Evolutionary conservation across 345 rosid species (phyloP).

Genomic region (Pistacia integerrima): DNA sequence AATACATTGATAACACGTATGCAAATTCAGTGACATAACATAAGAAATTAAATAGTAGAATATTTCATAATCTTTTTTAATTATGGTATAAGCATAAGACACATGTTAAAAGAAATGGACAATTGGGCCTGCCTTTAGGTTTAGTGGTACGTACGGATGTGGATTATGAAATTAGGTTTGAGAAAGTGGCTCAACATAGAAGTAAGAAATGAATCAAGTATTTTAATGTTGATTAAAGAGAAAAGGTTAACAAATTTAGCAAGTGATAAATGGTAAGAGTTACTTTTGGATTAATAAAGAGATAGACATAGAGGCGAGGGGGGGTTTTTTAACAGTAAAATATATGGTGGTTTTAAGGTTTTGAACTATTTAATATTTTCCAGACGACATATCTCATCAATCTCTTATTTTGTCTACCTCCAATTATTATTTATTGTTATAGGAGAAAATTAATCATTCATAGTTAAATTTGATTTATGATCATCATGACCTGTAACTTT

Average conservation of each 20-base stretch:
- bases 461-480: not conserved
- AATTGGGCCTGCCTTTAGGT: constrained; percentile 18
- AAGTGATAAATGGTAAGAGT: constrained; percentile 19
- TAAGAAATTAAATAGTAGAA: no score
- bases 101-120: not conserved
- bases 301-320: no score
- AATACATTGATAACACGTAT: no score
- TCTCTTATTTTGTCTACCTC: not conserved
- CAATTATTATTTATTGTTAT: no score
- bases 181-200: constrained; percentile 26
- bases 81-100: not conserved
- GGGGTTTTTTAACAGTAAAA: not conserved
- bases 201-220: constrained; percentile 17
- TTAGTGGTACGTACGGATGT: constrained; percentile 12
- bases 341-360: constrained; percentile 28
- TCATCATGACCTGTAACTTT: constrained; percentile 23
- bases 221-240: constrained; percentile 1
- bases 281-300: no score
- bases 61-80: no score
- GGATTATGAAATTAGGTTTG: constrained; percentile 4
- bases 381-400: constrained; percentile 10
- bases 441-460: no score
- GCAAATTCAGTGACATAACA: no score
- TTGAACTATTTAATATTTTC: constrained; percentile 18
- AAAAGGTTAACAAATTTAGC: constrained; percentile 20